Conservation (phyloP, 352 stramenopile species). For the Globisporangium viniferum region DNA sequence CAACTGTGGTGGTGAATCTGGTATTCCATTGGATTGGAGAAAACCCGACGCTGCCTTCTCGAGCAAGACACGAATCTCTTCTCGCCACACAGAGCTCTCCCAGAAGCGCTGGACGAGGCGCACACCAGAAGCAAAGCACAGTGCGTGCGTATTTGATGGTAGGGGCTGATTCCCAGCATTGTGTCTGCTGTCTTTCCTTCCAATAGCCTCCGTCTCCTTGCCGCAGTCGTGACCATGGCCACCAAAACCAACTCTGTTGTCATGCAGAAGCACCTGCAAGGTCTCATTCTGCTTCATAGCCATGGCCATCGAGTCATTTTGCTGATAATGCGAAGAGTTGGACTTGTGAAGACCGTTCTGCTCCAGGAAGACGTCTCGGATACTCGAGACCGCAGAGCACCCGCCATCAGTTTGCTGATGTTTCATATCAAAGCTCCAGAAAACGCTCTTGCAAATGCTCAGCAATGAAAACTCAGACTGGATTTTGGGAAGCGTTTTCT, state of each 20-base stretch:
- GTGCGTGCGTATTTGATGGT: neutral
- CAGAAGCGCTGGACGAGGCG: conserved; percentile 31
- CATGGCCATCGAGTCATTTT: neutral
- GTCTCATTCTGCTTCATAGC: conserved; percentile 25
- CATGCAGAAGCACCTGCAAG: conserved; percentile 19
- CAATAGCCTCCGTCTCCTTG: neutral
- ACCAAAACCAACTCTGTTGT: neutral
- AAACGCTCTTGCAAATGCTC: conserved; percentile 2
- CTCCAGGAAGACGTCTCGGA: neutral
- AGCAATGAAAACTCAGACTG: conserved; percentile 9
- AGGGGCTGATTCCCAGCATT: neutral
- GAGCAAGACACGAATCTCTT: conserved; percentile 15
- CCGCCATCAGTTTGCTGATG: no score
- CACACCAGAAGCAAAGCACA: conserved; percentile 24
- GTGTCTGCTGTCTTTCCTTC: neutral
- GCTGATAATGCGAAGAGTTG: no score
- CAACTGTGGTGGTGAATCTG: neutral
- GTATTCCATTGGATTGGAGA: neutral
- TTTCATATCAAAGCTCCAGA: neutral
- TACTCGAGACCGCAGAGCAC: neutral
- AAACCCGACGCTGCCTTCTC: neutral
- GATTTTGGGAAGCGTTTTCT: conserved; percentile 20
- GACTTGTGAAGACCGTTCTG: neutral
- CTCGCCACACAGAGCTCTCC: conserved; percentile 17
- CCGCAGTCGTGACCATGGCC: neutral